Percentiles rank a stretch among this genome's conserved stretches.
phyloP scores from a whole-genome alignment of 345 rosid species.

The Limnanthes douglasii region DNA sequence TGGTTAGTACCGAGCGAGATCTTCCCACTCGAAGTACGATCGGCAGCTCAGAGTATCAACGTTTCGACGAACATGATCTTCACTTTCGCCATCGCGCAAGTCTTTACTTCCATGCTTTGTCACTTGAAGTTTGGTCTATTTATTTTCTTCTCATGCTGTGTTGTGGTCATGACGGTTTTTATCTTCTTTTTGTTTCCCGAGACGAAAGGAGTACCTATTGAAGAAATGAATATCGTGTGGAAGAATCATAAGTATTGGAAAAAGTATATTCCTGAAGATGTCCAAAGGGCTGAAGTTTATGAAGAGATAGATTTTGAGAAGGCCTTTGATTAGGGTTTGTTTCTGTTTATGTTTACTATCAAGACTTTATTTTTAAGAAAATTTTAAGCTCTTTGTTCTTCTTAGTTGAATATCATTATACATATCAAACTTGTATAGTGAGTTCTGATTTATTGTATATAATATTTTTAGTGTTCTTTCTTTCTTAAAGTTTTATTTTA shows the following conservation, averaged over 20 bases:
- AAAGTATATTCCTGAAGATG: constrained; percentile 3
- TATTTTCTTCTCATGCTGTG: constrained; percentile 14
- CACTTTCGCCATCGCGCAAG: constrained; percentile 19
- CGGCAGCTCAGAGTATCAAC: constrained; percentile 13
- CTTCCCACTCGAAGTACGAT: constrained; percentile 16
- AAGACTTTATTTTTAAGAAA: no score
- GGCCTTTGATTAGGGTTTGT: no score
- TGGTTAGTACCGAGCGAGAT: constrained; percentile 26
- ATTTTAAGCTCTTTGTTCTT: no score
- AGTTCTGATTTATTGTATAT: no score
- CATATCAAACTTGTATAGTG: no score
- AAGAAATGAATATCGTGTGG: constrained; percentile 24
- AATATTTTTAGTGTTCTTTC: no score
- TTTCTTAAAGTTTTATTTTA: no score
- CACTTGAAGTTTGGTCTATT: constrained; percentile 23
- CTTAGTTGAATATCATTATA: no score
- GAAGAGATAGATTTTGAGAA: no score
- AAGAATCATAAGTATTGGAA: constrained; percentile 15
- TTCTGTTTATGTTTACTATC: no score
- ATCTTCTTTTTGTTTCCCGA: constrained; percentile 21
- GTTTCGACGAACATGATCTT: constrained; percentile 27
- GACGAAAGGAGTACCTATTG: constrained; percentile 23
- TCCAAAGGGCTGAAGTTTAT: no score
- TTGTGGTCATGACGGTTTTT: constrained; percentile 19
- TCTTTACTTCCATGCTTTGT: constrained; percentile 23